These are phyloP conservation scores for Tephrocybe sp. DNA, from an alignment of 768 basidiomycete genomes.

Conservation along the genomic window DNA sequence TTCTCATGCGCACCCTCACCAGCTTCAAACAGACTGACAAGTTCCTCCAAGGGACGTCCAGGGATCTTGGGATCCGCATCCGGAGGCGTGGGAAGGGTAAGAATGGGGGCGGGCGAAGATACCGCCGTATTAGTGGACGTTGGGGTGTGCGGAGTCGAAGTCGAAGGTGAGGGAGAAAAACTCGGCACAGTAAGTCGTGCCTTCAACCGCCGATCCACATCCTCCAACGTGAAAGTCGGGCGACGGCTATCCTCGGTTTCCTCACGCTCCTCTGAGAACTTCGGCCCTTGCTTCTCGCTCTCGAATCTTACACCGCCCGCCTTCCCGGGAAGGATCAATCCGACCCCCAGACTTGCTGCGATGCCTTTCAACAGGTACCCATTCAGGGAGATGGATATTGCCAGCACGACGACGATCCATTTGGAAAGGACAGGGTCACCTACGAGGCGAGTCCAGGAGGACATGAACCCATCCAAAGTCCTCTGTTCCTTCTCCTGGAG, in stretches of 20 bases:
- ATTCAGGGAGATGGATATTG: conserved; percentile 85
- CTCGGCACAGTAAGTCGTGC: conserved; percentile 27
- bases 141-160: neutral
- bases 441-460: conserved; percentile 85
- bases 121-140: neutral
- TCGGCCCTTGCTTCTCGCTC: conserved; percentile 9
- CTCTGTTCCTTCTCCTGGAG: too few species aligned
- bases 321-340: conserved; percentile 25
- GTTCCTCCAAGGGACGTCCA: conserved; percentile 68
- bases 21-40: conserved; percentile 77
- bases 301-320: conserved; percentile 15
- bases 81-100: conserved; percentile 4
- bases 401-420: conserved; percentile 90
- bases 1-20: conserved; percentile 55
- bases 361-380: conserved; percentile 91
- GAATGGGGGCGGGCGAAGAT: conserved; percentile 9
- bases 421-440: conserved; percentile 94
- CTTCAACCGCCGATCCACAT: conserved; percentile 52
- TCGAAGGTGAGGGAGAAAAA: neutral
- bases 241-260: neutral
- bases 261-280: conserved; percentile 5
- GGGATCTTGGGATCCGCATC: conserved; percentile 9
- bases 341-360: conserved; percentile 49
- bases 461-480: conserved; percentile 90
- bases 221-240: conserved; percentile 53